These are phyloP conservation scores for Rhododendron williamsianum DNA, from an alignment of 148 eudicot species.

Conservation along the genomic window DNA sequence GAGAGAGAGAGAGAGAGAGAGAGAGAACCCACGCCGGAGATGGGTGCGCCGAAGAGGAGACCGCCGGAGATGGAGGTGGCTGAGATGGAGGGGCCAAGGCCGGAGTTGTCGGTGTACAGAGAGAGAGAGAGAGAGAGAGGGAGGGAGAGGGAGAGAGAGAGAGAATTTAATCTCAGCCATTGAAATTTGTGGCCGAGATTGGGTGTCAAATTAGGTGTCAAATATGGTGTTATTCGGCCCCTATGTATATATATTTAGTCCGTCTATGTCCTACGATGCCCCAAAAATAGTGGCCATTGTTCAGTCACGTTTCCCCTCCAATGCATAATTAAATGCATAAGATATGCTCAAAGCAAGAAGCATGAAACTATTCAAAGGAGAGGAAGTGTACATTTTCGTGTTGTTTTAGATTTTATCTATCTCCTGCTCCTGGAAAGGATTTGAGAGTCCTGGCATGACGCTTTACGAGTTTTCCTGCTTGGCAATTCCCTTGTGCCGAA, in stretches of 20 bases:
- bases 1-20: no score
- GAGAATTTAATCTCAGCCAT: no score
- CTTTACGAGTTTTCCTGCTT: neutral
- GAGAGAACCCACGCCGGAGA: no score
- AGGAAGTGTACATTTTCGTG: neutral
- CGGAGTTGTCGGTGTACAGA: no score
- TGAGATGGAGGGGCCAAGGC: no score
- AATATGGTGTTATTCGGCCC: no score
- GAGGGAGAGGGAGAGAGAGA: no score
- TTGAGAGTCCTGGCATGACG: neutral
- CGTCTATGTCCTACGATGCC: neutral
- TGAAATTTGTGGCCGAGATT: no score
- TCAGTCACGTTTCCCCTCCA: neutral
- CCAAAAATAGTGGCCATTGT: neutral
- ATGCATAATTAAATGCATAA: neutral
- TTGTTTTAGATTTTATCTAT: neutral
- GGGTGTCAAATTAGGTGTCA: no score
- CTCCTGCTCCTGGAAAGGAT: neutral
- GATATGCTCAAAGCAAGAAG: neutral
- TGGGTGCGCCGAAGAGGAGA: no score
- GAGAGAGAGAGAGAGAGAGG: no score
- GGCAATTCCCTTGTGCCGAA: neutral
- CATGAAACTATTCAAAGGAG: neutral
- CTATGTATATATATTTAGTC: neutral
- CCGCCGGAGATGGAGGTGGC: no score